Evolutionary conservation across 371 early-diverging fungal genomes (phyloP).

Genomic region (Mortierella sp.): DNA sequence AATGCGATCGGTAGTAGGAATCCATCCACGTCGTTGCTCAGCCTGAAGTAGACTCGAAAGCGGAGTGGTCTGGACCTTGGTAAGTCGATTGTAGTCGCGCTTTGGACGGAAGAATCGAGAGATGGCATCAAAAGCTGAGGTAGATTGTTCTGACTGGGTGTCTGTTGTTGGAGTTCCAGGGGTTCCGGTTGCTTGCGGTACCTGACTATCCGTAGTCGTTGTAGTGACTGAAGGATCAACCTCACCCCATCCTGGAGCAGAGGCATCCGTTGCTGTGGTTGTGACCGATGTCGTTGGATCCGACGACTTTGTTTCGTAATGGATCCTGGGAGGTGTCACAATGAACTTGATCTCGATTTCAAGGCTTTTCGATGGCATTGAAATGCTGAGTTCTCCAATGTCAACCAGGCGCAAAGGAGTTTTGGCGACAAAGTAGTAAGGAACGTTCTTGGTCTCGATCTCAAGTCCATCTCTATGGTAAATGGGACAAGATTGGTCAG

Average conservation of each 20-base stretch:
- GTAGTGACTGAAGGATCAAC: no score
- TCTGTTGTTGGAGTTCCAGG: no score
- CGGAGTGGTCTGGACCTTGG: background rate
- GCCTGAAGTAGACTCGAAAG: background rate
- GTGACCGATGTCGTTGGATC: no score
- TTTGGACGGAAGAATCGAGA: slow-evolving; percentile 16
- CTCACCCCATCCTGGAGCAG: no score
- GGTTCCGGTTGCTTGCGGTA: no score
- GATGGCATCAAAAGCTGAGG: background rate
- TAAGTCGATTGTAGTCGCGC: background rate
- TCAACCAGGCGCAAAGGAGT: slow-evolving; percentile 14
- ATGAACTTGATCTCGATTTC: slow-evolving; percentile 27
- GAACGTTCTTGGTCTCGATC: slow-evolving; percentile 15
- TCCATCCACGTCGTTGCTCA: background rate
- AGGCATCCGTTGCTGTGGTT: no score
- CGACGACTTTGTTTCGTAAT: background rate
- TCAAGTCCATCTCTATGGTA: slow-evolving; percentile 20
- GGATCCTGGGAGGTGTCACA: slow-evolving; percentile 1
- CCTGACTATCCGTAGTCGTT: no score
- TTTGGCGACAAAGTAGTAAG: slow-evolving; percentile 13
- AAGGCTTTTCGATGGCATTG: slow-evolving; percentile 28
- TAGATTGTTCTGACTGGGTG: slow-evolving; percentile 4
- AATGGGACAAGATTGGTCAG: background rate
- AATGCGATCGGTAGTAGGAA: background rate
- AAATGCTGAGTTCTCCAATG: slow-evolving; percentile 23